A percentile compares a stretch with the other conserved stretches of the same genome.
Conservation (phyloP, 2,329 filamentous ascomycete genomes). For the Lachnellula subtilissima region DNA sequence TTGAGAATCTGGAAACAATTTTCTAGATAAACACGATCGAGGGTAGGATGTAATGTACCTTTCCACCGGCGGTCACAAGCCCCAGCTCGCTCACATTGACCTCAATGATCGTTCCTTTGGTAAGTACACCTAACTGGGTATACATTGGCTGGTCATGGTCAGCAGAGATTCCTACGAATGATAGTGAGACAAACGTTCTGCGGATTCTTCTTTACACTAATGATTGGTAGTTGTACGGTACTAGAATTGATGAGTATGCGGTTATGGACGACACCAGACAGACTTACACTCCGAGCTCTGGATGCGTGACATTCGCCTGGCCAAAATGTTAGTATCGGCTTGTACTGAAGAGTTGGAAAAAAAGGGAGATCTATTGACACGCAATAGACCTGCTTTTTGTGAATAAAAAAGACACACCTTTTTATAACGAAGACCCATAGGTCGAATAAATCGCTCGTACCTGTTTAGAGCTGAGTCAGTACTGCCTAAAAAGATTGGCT, state of each 20-base stretch:
- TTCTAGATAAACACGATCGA: too few species aligned
- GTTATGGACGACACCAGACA: too few species aligned
- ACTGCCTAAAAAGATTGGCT: too few species aligned
- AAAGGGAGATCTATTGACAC: too few species aligned
- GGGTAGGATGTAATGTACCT: conserved; percentile 35
- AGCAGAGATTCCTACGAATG: background rate
- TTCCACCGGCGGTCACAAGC: conserved; percentile 83
- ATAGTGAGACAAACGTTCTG: conserved; percentile 49
- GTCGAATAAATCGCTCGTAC: conserved; percentile 64
- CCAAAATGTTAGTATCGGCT: background rate
- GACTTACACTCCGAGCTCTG: conserved; percentile 62
- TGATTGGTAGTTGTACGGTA: conserved; percentile 80
- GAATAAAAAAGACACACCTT: conserved; percentile 57
- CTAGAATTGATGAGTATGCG: too few species aligned
- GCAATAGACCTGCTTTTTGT: background rate
- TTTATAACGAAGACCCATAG: conserved; percentile 75
- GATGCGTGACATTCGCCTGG: conserved; percentile 39
- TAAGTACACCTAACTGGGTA: conserved; percentile 77
- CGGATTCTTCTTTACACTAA: conserved; percentile 74
- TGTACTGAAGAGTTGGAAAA: background rate
- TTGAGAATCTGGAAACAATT: too few species aligned
- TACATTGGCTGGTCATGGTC: conserved; percentile 56
- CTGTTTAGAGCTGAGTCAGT: conserved; percentile 33
- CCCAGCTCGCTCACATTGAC: conserved; percentile 92
- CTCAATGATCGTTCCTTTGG: conserved; percentile 79